A percentile compares a stretch with the other conserved stretches of the same genome.
Conservation (phyloP, 129 eudicot species). For the Arctium minus region DNA sequence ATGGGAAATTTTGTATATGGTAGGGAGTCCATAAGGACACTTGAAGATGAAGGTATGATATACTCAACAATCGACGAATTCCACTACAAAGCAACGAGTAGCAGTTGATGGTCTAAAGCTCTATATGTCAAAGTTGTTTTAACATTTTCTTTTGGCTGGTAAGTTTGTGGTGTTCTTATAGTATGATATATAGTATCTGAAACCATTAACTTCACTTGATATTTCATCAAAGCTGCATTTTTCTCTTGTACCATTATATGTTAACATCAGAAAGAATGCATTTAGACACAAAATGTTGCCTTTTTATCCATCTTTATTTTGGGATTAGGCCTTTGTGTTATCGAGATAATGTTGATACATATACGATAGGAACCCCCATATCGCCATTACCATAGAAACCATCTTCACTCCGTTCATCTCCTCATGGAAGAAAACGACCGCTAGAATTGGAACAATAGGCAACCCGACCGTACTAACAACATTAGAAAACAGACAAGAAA, state of each 20-base stretch:
- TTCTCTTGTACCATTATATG: not conserved
- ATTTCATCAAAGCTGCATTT: not conserved
- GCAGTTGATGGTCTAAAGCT: constrained; percentile 30
- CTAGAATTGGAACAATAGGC: constrained; percentile 24
- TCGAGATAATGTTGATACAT: constrained; percentile 33
- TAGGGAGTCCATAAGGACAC: constrained; percentile 76
- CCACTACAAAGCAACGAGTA: constrained; percentile 74
- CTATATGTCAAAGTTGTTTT: not conserved
- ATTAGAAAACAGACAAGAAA: constrained; percentile 26
- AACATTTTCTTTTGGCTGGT: constrained; percentile 10
- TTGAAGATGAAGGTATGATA: constrained; percentile 82
- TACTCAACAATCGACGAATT: constrained; percentile 84
- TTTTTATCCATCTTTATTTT: not conserved
- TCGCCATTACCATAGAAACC: constrained; percentile 26
- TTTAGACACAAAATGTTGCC: not conserved
- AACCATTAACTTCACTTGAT: not conserved
- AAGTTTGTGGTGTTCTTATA: not conserved
- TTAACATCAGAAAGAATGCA: not conserved
- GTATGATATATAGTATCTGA: not conserved
- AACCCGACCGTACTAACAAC: constrained; percentile 28
- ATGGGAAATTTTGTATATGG: constrained; percentile 1
- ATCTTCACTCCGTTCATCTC: constrained; percentile 25
- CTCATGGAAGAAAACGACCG: constrained; percentile 29
- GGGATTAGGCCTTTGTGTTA: not conserved
- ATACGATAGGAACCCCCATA: constrained; percentile 24